phyloP scores from a whole-genome alignment of 305 asterid genomes.

The Petunia hybrid region DNA sequence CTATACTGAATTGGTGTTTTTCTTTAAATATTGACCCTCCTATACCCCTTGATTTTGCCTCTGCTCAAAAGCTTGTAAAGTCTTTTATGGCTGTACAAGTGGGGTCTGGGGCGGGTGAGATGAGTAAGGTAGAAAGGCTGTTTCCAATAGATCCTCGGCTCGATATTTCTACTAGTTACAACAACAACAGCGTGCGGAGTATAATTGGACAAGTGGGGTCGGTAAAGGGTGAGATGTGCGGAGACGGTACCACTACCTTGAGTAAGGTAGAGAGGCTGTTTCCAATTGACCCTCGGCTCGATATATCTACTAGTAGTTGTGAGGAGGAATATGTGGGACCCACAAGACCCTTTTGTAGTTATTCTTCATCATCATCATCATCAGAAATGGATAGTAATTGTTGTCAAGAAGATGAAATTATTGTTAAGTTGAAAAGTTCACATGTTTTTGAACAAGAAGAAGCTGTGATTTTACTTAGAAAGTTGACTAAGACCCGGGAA shows the following conservation, averaged over 20 bases:
- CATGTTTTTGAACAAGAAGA: slow-evolving; percentile 78
- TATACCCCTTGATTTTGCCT: slow-evolving; percentile 52
- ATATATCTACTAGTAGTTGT: slow-evolving; percentile 54
- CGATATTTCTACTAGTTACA: too few species aligned
- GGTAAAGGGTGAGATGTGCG: neutral
- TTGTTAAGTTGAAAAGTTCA: slow-evolving; percentile 55
- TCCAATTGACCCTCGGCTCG: too few species aligned
- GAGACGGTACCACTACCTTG: too few species aligned
- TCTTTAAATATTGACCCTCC: slow-evolving; percentile 54
- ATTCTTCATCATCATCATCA: slow-evolving; percentile 59
- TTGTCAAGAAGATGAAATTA: slow-evolving; percentile 58
- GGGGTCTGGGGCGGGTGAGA: too few species aligned
- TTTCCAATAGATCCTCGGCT: too few species aligned
- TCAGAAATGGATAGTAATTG: slow-evolving; percentile 54
- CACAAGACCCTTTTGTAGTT: slow-evolving; percentile 55
- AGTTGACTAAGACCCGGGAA: slow-evolving; percentile 69
- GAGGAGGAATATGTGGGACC: slow-evolving; percentile 56
- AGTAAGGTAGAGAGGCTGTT: too few species aligned
- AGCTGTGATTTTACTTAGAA: slow-evolving; percentile 63
- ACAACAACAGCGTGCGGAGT: too few species aligned
- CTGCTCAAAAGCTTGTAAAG: slow-evolving; percentile 67
- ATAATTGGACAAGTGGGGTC: too few species aligned
- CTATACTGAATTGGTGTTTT: slow-evolving; percentile 75
- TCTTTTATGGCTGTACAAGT: slow-evolving; percentile 34
- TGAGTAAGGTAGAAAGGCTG: too few species aligned